A percentile compares a stretch with the other conserved stretches of the same genome.
Evolutionary conservation across 192 early-diverging fungal genomes (phyloP).

Genomic region (Cladochytrium replicatum): DNA sequence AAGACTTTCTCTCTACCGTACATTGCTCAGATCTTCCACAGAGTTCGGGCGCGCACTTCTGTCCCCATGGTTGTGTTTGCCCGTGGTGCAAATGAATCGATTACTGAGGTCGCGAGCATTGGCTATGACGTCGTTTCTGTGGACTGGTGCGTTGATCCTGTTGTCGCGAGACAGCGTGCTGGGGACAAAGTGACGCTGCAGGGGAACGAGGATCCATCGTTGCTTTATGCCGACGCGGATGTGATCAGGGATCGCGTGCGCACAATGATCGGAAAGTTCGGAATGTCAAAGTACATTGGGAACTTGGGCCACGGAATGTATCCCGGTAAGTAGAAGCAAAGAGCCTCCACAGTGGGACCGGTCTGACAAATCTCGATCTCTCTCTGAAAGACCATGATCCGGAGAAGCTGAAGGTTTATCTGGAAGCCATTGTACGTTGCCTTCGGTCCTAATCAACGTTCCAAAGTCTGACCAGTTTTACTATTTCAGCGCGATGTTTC

Average conservation of each 20-base stretch:
- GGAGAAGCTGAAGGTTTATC: slow-evolving; percentile 33
- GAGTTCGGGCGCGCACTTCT: slow-evolving; percentile 56
- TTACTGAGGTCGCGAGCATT: too few relatives aligned
- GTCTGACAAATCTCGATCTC: not conserved
- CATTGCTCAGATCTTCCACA: slow-evolving; percentile 63
- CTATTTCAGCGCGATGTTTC: too few relatives aligned
- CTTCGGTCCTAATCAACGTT: too few relatives aligned
- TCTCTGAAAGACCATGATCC: slow-evolving; percentile 36
- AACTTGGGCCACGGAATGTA: slow-evolving; percentile 97
- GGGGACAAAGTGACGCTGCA: slow-evolving; percentile 61
- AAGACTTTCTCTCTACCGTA: slow-evolving; percentile 83
- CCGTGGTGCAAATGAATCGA: slow-evolving; percentile 53
- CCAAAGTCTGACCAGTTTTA: too few relatives aligned
- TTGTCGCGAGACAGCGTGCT: slow-evolving; percentile 38
- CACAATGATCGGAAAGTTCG: slow-evolving; percentile 76
- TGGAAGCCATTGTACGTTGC: slow-evolving; percentile 39
- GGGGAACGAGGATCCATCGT: slow-evolving; percentile 89
- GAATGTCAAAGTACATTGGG: slow-evolving; percentile 69
- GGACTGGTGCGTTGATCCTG: slow-evolving; percentile 83
- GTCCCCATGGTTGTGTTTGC: slow-evolving; percentile 93
- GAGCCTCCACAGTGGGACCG: too few relatives aligned
- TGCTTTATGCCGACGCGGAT: slow-evolving; percentile 67
- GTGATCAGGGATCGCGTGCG: slow-evolving; percentile 60
- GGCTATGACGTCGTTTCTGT: slow-evolving; percentile 81
- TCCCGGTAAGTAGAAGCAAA: slow-evolving; percentile 47